Percentiles rank a stretch among this genome's conserved stretches.
These are phyloP conservation scores for Petasospora rhodanensis DNA, from an alignment of 1,139 yeast species.

Conservation along the genomic window DNA sequence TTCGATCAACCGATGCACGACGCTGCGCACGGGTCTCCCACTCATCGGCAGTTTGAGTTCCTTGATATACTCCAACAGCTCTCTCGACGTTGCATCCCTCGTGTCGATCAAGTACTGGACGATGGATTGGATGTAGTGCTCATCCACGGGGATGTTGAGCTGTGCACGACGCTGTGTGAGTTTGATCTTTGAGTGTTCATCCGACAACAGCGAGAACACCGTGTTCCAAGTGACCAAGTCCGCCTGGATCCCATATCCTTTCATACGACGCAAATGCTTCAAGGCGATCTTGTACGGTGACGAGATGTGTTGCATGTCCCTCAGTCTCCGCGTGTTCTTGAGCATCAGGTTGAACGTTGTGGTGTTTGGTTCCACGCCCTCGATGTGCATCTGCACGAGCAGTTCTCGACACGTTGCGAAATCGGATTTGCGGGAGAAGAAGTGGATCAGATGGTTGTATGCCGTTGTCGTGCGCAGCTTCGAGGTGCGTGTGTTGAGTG, in stretches of 20 bases:
- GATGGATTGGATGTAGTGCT: constrained; percentile 10
- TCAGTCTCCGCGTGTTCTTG: constrained; percentile 24
- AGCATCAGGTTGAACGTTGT: constrained; percentile 41
- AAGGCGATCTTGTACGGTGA: constrained; percentile 29
- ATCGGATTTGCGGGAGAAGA: constrained; percentile 34
- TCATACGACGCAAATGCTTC: constrained; percentile 33
- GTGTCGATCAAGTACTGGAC: constrained; percentile 12
- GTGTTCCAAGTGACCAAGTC: constrained; percentile 39
- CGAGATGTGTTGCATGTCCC: constrained; percentile 27
- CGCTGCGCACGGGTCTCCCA: constrained; percentile 21
- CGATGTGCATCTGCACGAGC: constrained; percentile 35
- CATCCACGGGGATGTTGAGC: constrained; percentile 25
- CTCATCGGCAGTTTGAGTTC: constrained; percentile 25
- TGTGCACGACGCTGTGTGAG: constrained; percentile 27
- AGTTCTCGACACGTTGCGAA: constrained; percentile 40
- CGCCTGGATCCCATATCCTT: constrained; percentile 25
- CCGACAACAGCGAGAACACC: constrained; percentile 27
- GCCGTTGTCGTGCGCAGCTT: constrained; percentile 32
- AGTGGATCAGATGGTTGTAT: constrained; percentile 42
- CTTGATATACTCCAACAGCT: constrained; percentile 20
- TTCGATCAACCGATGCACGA: constrained; percentile 24
- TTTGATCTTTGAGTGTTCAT: constrained; percentile 26
- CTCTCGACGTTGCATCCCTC: constrained; percentile 7
- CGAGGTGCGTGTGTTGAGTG: constrained; percentile 33
- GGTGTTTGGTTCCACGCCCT: constrained; percentile 34